Conservation (phyloP, 805 yeast species). For the Groenewaldozyma salmanticensis region DNA sequence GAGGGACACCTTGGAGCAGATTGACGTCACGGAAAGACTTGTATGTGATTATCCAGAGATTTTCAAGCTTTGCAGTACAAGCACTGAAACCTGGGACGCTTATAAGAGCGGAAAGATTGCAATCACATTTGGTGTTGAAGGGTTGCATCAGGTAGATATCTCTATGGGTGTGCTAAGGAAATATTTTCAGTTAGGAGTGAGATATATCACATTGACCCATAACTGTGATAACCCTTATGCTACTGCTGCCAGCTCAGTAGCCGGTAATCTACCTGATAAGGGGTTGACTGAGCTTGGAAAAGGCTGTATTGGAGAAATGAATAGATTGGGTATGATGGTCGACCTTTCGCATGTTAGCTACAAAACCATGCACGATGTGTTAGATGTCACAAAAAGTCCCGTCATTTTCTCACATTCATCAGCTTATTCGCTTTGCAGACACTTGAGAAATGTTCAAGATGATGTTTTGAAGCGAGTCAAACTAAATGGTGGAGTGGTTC, state of each 20-base stretch:
- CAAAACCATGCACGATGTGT: conserved; percentile 38
- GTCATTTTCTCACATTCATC: conserved; percentile 43
- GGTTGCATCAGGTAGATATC: conserved; percentile 42
- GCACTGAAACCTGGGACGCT: conserved; percentile 33
- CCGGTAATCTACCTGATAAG: conserved; percentile 36
- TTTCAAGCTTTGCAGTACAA: conserved; percentile 32
- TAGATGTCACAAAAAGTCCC: conserved; percentile 35
- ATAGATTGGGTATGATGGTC: conserved; percentile 44
- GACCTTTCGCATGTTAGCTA: conserved; percentile 42
- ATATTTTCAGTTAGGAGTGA: conserved; percentile 41
- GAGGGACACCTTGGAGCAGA: conserved; percentile 45
- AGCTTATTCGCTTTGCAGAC: conserved; percentile 32
- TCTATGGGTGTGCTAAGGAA: conserved; percentile 41
- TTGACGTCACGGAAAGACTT: conserved; percentile 40
- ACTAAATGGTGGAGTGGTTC: conserved; percentile 39
- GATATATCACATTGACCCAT: conserved; percentile 45
- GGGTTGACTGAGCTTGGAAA: conserved; percentile 37
- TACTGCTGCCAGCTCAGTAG: conserved; percentile 40
- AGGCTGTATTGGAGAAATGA: conserved; percentile 38
- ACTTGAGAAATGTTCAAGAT: conserved; percentile 40
- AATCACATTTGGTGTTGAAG: conserved; percentile 44
- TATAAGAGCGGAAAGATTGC: conserved; percentile 33
- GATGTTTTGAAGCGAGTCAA: conserved; percentile 34
- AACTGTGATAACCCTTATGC: conserved; percentile 52
- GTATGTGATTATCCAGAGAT: conserved; percentile 33